Percentiles rank a stretch among this genome's conserved stretches.
phyloP scores from a whole-genome alignment of 768 basidiomycete genomes.

The Termitomyces sp. region DNA sequence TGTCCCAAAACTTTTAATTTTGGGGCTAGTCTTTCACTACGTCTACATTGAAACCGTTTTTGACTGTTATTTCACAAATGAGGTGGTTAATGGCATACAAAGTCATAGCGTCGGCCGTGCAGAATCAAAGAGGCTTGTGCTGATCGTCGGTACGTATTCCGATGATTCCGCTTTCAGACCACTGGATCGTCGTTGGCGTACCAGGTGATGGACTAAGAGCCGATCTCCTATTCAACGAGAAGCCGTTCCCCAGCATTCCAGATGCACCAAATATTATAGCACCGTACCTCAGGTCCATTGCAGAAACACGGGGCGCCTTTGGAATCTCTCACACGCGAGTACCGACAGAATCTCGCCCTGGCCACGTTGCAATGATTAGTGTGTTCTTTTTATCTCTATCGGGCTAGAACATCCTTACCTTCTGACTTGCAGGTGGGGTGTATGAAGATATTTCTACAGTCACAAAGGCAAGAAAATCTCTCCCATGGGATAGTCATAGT shows the following conservation, averaged over 20 bases:
- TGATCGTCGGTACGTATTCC: slow-evolving; percentile 66
- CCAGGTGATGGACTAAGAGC: slow-evolving; percentile 83
- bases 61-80: slow-evolving; percentile 85
- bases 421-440: slow-evolving; percentile 56
- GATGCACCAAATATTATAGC: slow-evolving; percentile 57
- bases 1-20: too few relatives aligned
- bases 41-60: slow-evolving; percentile 70
- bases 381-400: slow-evolving; percentile 1
- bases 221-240: slow-evolving; percentile 65
- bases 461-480: slow-evolving; percentile 56
- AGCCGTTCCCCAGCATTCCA: slow-evolving; percentile 51
- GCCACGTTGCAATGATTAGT: slow-evolving; percentile 88
- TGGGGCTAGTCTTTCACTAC: slow-evolving; percentile 59
- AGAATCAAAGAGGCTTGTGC: slow-evolving; percentile 67
- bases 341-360: slow-evolving; percentile 83
- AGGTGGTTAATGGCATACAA: slow-evolving; percentile 75
- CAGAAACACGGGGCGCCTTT: slow-evolving; percentile 64
- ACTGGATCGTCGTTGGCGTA: too few relatives aligned
- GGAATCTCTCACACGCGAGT: slow-evolving; percentile 84
- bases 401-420: not conserved
- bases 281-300: slow-evolving; percentile 67
- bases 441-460: slow-evolving; percentile 89
- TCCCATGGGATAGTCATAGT: not conserved
- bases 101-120: slow-evolving; percentile 39
- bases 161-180: too few relatives aligned